Conservation (phyloP, 2,329 filamentous ascomycete genomes). For the Blumeria graminis region DNA sequence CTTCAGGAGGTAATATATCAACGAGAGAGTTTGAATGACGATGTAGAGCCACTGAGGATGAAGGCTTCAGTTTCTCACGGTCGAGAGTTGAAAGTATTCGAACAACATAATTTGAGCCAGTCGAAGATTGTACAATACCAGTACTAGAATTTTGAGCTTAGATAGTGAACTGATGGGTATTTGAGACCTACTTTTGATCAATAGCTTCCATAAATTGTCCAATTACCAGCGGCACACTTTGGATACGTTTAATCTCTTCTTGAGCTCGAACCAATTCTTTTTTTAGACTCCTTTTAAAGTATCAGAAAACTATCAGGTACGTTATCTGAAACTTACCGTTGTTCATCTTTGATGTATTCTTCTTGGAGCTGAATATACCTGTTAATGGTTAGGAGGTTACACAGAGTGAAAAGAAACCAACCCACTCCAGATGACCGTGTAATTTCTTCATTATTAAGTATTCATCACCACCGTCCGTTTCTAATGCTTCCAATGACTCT, state of each 20-base stretch:
- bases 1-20: constrained; percentile 95
- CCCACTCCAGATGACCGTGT: constrained; percentile 82
- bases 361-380: constrained; percentile 94
- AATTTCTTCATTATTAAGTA: constrained; percentile 92
- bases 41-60: constrained; percentile 89
- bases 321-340: constrained; percentile 32
- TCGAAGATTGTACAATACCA: constrained; percentile 94
- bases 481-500: constrained; percentile 67
- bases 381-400: constrained; percentile 11
- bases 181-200: constrained; percentile 63
- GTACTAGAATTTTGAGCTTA: constrained; percentile 32
- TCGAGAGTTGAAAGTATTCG: constrained; percentile 95
- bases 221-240: constrained; percentile 92
- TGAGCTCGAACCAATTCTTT: constrained; percentile 90
- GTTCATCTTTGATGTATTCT: constrained; percentile 99
- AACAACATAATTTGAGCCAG: constrained; percentile 96
- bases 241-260: constrained; percentile 98
- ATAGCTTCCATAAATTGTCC: constrained; percentile 99
- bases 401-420: constrained; percentile 4
- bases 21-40: constrained; percentile 96
- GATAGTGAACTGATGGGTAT: neutral
- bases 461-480: constrained; percentile 65
- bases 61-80: constrained; percentile 92
- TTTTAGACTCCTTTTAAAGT: constrained; percentile 53
- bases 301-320: constrained; percentile 4